Evolutionary conservation across 2,329 filamentous ascomycete genomes (phyloP), one percentile per base, ranked within the genome.

Genomic region (Esteya vermicola): DNA sequence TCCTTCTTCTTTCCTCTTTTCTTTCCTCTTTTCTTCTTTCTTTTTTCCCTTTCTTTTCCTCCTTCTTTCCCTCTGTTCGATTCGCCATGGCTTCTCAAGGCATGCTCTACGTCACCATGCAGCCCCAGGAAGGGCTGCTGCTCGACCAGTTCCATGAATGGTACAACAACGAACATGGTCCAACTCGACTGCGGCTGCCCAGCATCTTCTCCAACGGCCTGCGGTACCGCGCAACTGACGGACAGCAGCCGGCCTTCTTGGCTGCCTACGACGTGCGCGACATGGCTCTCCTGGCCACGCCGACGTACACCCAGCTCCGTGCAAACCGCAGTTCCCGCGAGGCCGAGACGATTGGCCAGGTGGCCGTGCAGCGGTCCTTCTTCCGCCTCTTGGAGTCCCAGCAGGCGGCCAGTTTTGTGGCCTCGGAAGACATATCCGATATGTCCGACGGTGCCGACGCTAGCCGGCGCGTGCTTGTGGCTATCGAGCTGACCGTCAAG

Each of bases 151-250:
- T 93, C 61, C 81, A 93, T 59, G 84, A 93, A 56, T 89, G 84
- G 83, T 93, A 93, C 65, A 88, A 93, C 64, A 91, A 86, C 58
- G 85, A 93, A 63, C 85, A 93, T 61, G 85, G 85, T 40, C 85
- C 85, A 16, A 74, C 78, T 14, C 80, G 85, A 36, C 71, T 93
- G 7, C 79, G 84, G 36, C 63, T 93, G 13, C 75, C 82, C 4
- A 77, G 81, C 51, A 77, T 88, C 54, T 75, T 76, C 54, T 56
- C 62, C 49, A 91, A 85, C 56, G 85, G 85, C 43, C 78, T 91
- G 50, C 79, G 85, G 33, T 93, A 86, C 61, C 70, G 68, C 21
- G 80, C 82, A 9, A 71, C 63, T 14, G 82, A 89, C 55, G 61
- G 64, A 37, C 47, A 60, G 47, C 55, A 65, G 47, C 85, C 83